Evolutionary conservation across 352 stramenopile genomes (phyloP).

Genomic region (Phytophthora sansomeana): DNA sequence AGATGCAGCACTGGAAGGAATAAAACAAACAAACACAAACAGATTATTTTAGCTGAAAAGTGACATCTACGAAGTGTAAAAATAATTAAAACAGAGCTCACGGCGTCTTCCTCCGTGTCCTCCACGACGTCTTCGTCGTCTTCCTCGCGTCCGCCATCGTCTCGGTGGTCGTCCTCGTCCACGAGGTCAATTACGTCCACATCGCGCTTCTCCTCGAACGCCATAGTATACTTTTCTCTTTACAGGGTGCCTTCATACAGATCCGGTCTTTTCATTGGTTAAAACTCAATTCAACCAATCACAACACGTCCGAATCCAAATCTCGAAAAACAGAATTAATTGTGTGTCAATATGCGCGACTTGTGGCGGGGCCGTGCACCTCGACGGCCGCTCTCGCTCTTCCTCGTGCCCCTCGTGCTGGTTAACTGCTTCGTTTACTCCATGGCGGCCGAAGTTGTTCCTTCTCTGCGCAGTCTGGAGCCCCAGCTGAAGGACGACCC

Average conservation of each 20-base stretch:
- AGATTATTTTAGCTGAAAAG: neutral
- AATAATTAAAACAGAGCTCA: constrained; percentile 9
- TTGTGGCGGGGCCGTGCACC: neutral
- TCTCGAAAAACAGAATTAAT: neutral
- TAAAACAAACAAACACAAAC: neutral
- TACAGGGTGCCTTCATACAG: neutral
- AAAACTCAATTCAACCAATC: constrained; percentile 15
- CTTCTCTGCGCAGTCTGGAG: constrained; percentile 10
- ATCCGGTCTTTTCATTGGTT: constrained; percentile 3
- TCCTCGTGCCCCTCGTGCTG: neutral
- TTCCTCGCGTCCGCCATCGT: constrained; percentile 14
- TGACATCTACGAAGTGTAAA: neutral
- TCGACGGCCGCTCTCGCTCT: constrained; percentile 1
- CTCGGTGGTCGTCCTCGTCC: constrained; percentile 4
- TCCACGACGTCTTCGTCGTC: constrained; percentile 39
- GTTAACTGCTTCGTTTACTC: neutral
- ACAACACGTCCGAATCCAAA: constrained; percentile 1
- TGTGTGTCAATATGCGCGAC: constrained; percentile 11
- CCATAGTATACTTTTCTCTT: constrained; percentile 21
- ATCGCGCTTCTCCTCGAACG: constrained; percentile 21
- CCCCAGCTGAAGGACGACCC: constrained; percentile 2
- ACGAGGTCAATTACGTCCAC: constrained; percentile 14
- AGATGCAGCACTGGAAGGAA: constrained; percentile 82
- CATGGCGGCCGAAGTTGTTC: neutral
- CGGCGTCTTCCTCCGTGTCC: constrained; percentile 46